phyloP scores from a whole-genome alignment of 495 filamentous ascomycete genomes.

The Penicillium pulvis region DNA sequence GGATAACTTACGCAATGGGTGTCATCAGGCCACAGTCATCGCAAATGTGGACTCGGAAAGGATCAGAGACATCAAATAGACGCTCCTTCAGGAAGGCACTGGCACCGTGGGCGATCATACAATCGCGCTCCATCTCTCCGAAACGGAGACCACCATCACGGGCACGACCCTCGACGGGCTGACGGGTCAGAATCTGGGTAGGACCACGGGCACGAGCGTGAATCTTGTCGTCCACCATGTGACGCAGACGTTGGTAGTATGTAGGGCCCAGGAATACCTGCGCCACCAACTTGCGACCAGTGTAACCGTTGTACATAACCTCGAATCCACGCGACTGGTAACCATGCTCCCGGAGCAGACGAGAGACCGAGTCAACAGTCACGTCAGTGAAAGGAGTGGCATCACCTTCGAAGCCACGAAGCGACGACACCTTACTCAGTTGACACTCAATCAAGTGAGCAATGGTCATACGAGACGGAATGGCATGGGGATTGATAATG shows the following conservation, averaged over 20 bases:
- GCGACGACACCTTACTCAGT: constrained; percentile 88
- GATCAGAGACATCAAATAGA: constrained; percentile 94
- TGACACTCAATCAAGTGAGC: constrained; percentile 99
- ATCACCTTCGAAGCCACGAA: constrained; percentile 92
- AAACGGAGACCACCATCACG: constrained; percentile 98
- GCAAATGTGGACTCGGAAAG: constrained; percentile 98
- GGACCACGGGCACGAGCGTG: constrained; percentile 94
- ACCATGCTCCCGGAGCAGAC: constrained; percentile 83
- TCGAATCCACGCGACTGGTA: constrained; percentile 98
- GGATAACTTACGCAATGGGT: constrained; percentile 85
- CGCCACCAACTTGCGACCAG: constrained; percentile 85
- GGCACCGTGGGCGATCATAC: constrained; percentile 98
- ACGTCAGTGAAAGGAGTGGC: constrained; percentile 98
- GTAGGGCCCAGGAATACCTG: constrained; percentile 98
- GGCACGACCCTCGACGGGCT: constrained; percentile 98
- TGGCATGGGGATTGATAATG: constrained; percentile 99
- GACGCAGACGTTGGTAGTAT: constrained; percentile 97
- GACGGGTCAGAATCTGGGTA: constrained; percentile 94
- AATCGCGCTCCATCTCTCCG: constrained; percentile 99
- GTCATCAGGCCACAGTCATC: constrained; percentile 99
- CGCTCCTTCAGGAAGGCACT: constrained; percentile 96
- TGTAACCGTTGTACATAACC: constrained; percentile 98
- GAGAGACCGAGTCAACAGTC: constrained; percentile 91
- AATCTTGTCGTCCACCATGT: constrained; percentile 99
- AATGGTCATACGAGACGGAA: constrained; percentile 99